A percentile compares a stretch with the other conserved stretches of the same genome.
Evolutionary conservation across 1,284 basidiomycete genomes (phyloP).

Genomic region (Rhodotorula sp.): DNA sequence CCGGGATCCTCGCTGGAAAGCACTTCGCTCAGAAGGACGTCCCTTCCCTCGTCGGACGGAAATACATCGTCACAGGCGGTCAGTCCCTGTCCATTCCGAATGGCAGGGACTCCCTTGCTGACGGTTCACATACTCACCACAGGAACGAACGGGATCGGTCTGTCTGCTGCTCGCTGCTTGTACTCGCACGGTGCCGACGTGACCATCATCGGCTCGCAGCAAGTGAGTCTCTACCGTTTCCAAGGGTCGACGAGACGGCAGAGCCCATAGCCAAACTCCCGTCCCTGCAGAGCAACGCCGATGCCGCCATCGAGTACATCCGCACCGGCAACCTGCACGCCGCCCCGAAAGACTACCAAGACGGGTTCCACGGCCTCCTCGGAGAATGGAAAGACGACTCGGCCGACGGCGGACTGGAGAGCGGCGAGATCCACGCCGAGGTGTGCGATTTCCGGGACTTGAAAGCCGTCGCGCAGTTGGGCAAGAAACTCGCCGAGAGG

Average conservation of each 20-base stretch:
- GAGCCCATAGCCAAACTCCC: not conserved
- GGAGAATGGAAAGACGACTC: constrained; percentile 3
- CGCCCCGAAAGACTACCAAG: constrained; percentile 31
- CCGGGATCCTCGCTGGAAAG: not conserved
- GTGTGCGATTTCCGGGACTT: constrained; percentile 35
- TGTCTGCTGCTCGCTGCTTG: constrained; percentile 30
- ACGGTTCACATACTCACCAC: too few species aligned
- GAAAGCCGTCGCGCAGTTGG: constrained; percentile 23
- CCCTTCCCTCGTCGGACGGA: constrained; percentile 20
- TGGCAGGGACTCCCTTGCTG: too few species aligned
- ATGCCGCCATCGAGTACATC: constrained; percentile 36
- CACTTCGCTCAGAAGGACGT: constrained; percentile 17
- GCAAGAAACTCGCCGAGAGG: constrained; percentile 26
- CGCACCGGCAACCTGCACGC: constrained; percentile 31
- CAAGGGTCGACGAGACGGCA: not conserved
- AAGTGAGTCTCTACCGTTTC: not conserved
- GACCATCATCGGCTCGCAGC: constrained; percentile 22
- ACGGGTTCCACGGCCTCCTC: constrained; percentile 24
- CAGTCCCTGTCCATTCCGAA: not conserved
- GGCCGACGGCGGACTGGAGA: constrained; percentile 16
- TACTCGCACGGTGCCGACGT: constrained; percentile 32
- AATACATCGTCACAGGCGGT: constrained; percentile 32
- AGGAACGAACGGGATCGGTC: constrained; percentile 39
- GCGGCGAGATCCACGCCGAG: constrained; percentile 16
- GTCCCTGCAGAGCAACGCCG: not conserved